Base-by-base conservation (phyloP, 495 filamentous ascomycete genomes). In the Tetracladium setigerum region DNA sequence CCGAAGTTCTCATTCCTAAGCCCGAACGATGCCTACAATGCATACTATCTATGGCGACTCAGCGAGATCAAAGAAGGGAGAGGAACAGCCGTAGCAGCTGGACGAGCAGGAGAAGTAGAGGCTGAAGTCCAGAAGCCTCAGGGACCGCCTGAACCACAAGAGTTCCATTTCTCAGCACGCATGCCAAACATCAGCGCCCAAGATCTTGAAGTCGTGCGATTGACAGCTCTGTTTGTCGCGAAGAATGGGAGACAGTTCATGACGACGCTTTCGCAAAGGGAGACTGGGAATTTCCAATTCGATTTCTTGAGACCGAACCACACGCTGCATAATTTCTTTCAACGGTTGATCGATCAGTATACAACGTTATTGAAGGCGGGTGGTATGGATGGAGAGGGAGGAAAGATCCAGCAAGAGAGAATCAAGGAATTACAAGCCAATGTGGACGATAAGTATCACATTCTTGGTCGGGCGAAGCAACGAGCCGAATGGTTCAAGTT, bases 171-270 rank as follows among this genome's bases (percentile, higher is more conserved):
- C 69, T 95, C 87, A 41, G 91, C 92, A 49, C 83, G 90, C 59
- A 96, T 97, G 89, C 92, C 92, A 50, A 95, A 86, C 57, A 95
- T 97, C 68, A 90, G 79, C 68, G 87, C 94, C 51, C 83, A 92
- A 66, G 92, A 98, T 76, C 72, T 97, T 51, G 94, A 97, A 49
- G 83, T 97, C 46, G 81, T 98, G 49, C 82, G 83, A 54, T 70
- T 95, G 57, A 95, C 92, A 22, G 94, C 92, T 19, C 66, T 94
- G 32, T 95, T 86, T 66, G 87, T 89, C 50, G 92, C 94, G 36
- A 88, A 86, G 63, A 86, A 91, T 63, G 94, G 92, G 5, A 82
- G 90, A 50, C 79, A 80, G 16, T 98, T 88, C 64, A 84, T 95
- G 79, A 97, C 89, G 4, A 76, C 81, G 27, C 70, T 98, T 43